Evolutionary conservation across 2,329 filamentous ascomycete species (phyloP).

Genomic region (Rutstroemia sydowiana): DNA sequence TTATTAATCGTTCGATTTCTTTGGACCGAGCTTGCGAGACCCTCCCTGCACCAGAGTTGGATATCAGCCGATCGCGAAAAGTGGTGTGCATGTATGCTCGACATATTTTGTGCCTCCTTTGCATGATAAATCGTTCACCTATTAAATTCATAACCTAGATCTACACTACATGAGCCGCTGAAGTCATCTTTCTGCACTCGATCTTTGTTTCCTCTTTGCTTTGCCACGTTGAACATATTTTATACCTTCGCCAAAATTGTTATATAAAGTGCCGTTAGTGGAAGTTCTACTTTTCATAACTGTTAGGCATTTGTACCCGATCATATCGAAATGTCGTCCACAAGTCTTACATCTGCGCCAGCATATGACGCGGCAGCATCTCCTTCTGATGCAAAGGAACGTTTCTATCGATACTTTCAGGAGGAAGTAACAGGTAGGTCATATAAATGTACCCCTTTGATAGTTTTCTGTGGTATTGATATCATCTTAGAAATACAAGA

Average conservation of each 20-base stretch:
- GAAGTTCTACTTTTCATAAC: not conserved
- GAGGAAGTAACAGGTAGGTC: conserved; percentile 60
- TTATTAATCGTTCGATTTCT: not conserved
- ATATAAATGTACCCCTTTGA: not conserved
- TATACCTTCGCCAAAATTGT: not conserved
- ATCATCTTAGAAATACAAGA: conserved; percentile 59
- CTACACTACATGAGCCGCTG: no score
- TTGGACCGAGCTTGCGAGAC: not conserved
- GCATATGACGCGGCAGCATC: conserved; percentile 16
- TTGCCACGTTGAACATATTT: not conserved
- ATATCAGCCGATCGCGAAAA: no score
- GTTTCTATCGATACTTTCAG: conserved; percentile 80
- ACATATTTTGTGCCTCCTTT: no score
- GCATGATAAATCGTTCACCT: no score
- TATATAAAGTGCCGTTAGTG: not conserved
- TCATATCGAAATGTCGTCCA: conserved; percentile 1
- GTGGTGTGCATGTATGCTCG: no score
- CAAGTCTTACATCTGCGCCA: conserved; percentile 8
- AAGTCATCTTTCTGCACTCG: no score
- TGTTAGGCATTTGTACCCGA: no score
- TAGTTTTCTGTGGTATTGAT: conserved; percentile 1
- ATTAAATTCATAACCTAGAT: no score
- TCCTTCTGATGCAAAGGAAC: conserved; percentile 53
- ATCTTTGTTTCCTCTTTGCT: not conserved
- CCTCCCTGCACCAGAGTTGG: not conserved